phyloP scores from a whole-genome alignment of 2,329 filamentous ascomycete genomes.

The Talaromyces verruculosus region DNA sequence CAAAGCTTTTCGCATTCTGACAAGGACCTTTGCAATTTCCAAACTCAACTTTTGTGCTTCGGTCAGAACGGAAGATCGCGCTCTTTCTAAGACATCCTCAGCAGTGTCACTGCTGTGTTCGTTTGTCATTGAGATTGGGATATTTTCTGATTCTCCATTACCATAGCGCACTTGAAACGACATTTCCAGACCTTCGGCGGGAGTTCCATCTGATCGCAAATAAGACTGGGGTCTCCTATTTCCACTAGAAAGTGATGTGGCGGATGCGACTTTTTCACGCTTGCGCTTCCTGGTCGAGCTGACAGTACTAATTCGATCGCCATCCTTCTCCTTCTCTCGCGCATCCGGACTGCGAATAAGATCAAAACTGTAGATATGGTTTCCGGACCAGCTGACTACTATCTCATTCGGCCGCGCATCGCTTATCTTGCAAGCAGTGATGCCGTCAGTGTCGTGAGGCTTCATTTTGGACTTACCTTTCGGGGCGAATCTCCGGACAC shows the following conservation, averaged over 20 bases:
- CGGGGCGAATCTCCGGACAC: conserved; percentile 66
- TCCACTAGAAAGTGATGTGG: conserved; percentile 45
- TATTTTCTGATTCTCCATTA: conserved; percentile 61
- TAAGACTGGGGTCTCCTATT: conserved; percentile 48
- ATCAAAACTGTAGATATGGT: conserved; percentile 67
- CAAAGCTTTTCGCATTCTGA: conserved; percentile 56
- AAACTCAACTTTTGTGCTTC: conserved; percentile 55
- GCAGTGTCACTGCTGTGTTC: conserved; percentile 30
- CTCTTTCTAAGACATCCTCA: conserved; percentile 38
- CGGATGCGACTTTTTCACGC: conserved; percentile 50
- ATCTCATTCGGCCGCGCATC: conserved; percentile 68
- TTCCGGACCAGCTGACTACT: conserved; percentile 67
- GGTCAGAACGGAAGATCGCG: conserved; percentile 50
- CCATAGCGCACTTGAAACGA: conserved; percentile 59
- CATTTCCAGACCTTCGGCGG: conserved; percentile 43
- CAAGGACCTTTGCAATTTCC: conserved; percentile 56
- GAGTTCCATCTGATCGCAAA: conserved; percentile 45
- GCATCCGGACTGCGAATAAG: conserved; percentile 60
- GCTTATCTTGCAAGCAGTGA: conserved; percentile 70
- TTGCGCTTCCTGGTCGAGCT: conserved; percentile 57
- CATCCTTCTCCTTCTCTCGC: conserved; percentile 40
- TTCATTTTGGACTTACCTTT: conserved; percentile 53
- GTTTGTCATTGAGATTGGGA: conserved; percentile 46
- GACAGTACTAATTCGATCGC: conserved; percentile 32
- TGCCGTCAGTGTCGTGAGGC: conserved; percentile 54